These are phyloP conservation scores for Lanmaoa pseudosensibilis DNA, from an alignment of 768 basidiomycete genomes.

Conservation along the genomic window DNA sequence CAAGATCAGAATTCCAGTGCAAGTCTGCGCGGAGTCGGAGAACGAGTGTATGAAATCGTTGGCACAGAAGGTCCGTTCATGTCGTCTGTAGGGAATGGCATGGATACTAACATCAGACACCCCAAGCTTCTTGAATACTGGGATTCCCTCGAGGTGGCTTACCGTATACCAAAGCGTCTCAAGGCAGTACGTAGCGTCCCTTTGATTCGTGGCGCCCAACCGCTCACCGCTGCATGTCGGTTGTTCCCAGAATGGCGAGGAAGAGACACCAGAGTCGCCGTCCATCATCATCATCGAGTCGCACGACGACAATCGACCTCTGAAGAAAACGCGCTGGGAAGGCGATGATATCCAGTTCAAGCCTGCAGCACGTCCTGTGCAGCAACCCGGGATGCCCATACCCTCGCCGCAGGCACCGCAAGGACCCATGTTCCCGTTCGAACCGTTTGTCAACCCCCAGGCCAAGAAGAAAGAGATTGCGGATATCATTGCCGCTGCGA, in stretches of 20 bases:
- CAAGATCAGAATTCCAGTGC: conserved; percentile 65
- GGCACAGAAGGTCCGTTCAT: conserved; percentile 57
- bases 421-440: neutral
- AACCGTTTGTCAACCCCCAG: neutral
- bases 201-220: neutral
- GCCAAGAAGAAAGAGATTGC: conserved; percentile 34
- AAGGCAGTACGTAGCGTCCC: conserved; percentile 36
- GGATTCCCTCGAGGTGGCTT: conserved; percentile 73
- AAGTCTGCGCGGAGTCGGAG: conserved; percentile 50
- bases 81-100: neutral
- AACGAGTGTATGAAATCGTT: conserved; percentile 55
- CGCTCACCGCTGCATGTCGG: neutral
- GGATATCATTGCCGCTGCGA: conserved; percentile 43
- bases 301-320: conserved; percentile 31
- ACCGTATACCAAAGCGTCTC: conserved; percentile 80
- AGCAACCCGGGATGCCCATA: neutral
- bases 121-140: conserved; percentile 75
- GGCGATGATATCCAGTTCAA: conserved; percentile 26
- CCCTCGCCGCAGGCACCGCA: neutral
- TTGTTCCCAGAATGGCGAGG: conserved; percentile 32
- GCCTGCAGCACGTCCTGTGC: neutral
- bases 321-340: conserved; percentile 34
- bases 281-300: conserved; percentile 20
- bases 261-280: conserved; percentile 23
- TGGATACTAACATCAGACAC: neutral